These are phyloP conservation scores for Curvularia hawaiiensis DNA, from an alignment of 2,329 filamentous ascomycete genomes.

Conservation along the genomic window DNA sequence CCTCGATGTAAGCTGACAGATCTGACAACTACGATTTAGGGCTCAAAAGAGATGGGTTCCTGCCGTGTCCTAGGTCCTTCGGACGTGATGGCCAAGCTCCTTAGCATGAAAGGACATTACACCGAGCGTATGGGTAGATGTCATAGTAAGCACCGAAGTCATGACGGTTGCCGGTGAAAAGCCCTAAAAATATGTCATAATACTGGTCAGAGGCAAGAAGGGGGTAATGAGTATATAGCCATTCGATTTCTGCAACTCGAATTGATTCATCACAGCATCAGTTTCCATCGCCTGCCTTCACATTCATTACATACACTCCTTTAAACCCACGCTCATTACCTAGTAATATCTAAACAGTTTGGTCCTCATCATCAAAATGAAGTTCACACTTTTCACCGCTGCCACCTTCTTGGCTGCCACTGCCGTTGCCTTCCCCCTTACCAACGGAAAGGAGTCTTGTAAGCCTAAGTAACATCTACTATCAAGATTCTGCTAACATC, in stretches of 20 bases:
- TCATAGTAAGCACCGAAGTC: background rate
- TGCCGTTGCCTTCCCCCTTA: background rate
- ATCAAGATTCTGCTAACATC: background rate
- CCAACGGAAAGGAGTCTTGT: background rate
- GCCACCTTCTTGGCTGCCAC: slow-evolving; percentile 3
- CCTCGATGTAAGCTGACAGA: background rate
- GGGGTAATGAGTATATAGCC: slow-evolving; percentile 1
- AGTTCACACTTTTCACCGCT: background rate
- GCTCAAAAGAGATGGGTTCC: background rate
- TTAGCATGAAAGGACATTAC: background rate
- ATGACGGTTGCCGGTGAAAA: background rate
- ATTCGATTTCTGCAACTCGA: background rate
- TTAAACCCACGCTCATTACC: background rate
- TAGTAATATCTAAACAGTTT: background rate
- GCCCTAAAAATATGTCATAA: background rate
- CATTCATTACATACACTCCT: background rate
- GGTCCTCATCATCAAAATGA: background rate
- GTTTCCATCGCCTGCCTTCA: background rate
- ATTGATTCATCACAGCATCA: background rate
- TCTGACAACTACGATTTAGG: background rate
- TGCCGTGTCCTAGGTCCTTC: background rate
- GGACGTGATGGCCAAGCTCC: background rate
- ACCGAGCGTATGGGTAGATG: background rate
- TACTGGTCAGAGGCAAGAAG: background rate
- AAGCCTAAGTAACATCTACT: background rate